phyloP scores from a whole-genome alignment of 2,329 filamentous ascomycete genomes.

The Didymella pinodella region DNA sequence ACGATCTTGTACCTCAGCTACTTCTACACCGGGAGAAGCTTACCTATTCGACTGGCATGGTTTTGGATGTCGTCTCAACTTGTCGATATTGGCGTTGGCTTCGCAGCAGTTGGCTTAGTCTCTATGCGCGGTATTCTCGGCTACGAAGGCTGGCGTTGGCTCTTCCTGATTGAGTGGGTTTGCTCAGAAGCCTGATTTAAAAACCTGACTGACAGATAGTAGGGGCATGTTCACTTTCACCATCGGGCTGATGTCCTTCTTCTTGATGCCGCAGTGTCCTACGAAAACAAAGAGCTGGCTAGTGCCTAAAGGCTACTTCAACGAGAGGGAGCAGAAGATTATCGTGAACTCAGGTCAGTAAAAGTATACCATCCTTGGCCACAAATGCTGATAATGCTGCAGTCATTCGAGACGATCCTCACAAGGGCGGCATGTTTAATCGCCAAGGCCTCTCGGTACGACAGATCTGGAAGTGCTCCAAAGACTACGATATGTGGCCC shows the following conservation, averaged over 20 bases:
- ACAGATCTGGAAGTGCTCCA: conserved; percentile 29
- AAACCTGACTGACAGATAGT: background rate
- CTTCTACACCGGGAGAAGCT: too few species aligned
- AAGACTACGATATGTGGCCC: conserved; percentile 38
- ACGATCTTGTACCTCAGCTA: background rate
- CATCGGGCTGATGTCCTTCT: background rate
- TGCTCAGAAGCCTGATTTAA: too few species aligned
- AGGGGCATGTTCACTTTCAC: background rate
- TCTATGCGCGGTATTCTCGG: background rate
- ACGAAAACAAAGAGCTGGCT: background rate
- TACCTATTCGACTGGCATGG: too few species aligned
- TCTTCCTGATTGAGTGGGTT: background rate
- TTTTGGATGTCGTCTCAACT: background rate
- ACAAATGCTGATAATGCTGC: background rate
- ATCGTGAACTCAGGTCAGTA: background rate
- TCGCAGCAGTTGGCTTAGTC: background rate
- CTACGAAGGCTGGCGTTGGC: background rate
- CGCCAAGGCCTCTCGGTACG: conserved; percentile 55
- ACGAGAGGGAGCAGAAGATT: background rate
- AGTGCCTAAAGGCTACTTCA: background rate
- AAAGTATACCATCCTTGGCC: too few species aligned
- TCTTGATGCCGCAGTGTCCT: background rate
- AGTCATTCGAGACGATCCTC: conserved; percentile 54
- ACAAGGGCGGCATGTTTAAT: conserved; percentile 66
- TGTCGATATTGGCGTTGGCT: background rate